A percentile compares a stretch with the other conserved stretches of the same genome.
Conservation (phyloP, 1,284 basidiomycete species). For the Ceratobasidium papillatum region DNA sequence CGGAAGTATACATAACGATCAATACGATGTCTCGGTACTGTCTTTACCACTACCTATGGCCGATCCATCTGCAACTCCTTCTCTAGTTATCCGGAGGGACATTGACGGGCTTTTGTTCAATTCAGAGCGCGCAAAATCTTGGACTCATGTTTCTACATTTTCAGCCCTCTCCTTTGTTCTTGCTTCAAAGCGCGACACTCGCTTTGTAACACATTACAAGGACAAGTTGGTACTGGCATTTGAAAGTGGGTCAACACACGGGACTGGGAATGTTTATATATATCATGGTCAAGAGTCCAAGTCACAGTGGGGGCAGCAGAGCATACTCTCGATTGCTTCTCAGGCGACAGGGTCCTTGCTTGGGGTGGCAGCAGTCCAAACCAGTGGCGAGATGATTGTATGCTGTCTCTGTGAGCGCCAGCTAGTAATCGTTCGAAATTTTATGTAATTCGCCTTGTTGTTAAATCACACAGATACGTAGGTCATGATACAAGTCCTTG, state of each 20-base stretch:
- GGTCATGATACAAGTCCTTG: too few species aligned
- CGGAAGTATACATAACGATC: slow-evolving; percentile 45
- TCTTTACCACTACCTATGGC: slow-evolving; percentile 50
- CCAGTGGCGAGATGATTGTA: slow-evolving; percentile 57
- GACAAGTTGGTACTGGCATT: slow-evolving; percentile 74
- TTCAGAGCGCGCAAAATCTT: slow-evolving; percentile 56
- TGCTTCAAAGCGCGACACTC: slow-evolving; percentile 89
- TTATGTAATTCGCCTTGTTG: slow-evolving; percentile 50
- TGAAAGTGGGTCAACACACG: slow-evolving; percentile 67
- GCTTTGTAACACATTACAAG: slow-evolving; percentile 78
- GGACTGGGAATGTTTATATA: slow-evolving; percentile 80
- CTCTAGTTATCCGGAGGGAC: slow-evolving; percentile 77
- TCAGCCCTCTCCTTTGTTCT: slow-evolving; percentile 93
- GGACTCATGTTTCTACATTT: slow-evolving; percentile 83
- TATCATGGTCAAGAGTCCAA: slow-evolving; percentile 64
- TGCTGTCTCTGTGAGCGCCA: slow-evolving; percentile 82
- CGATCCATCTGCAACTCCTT: slow-evolving; percentile 51
- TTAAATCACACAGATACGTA: neutral
- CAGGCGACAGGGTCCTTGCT: slow-evolving; percentile 75
- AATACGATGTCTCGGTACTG: slow-evolving; percentile 36
- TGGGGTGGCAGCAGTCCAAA: slow-evolving; percentile 69
- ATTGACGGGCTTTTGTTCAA: slow-evolving; percentile 83
- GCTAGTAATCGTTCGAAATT: slow-evolving; percentile 67
- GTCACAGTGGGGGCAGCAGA: slow-evolving; percentile 73
- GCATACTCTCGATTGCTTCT: slow-evolving; percentile 76